Conservation (phyloP, 2,329 filamentous ascomycete genomes). For the Dryadomyces quercivorus region DNA sequence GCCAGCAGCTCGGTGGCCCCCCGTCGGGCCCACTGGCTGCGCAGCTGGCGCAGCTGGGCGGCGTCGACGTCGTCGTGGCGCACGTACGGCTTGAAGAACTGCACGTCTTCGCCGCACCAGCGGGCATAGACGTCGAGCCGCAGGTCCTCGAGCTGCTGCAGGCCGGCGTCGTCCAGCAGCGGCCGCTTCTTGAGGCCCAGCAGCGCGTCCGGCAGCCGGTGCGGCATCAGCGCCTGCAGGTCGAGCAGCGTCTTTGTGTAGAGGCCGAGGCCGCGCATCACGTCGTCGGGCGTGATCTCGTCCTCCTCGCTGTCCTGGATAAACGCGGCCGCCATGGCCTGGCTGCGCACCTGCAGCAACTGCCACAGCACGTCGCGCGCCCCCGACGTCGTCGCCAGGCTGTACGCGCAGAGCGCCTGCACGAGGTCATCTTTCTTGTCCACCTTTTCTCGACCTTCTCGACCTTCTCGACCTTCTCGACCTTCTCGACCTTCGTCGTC, state of each 20-base stretch:
- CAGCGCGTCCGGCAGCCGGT: constrained; percentile 58
- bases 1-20: constrained; percentile 46
- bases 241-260: constrained; percentile 59
- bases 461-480: background rate
- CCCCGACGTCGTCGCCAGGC: constrained; percentile 67
- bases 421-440: constrained; percentile 40
- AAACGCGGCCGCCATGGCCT: constrained; percentile 54
- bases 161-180: constrained; percentile 57
- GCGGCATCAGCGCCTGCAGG: constrained; percentile 64
- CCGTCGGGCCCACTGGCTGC: constrained; percentile 44
- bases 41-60: constrained; percentile 37
- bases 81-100: constrained; percentile 77
- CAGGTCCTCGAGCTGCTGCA: constrained; percentile 56
- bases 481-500: background rate
- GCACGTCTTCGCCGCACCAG: constrained; percentile 75
- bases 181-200: constrained; percentile 55
- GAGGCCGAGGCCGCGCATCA: constrained; percentile 55
- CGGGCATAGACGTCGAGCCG: constrained; percentile 64
- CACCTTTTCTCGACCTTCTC: background rate
- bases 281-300: constrained; percentile 31
- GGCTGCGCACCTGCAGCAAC: constrained; percentile 61
- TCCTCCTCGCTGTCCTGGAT: constrained; percentile 30
- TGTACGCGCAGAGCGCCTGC: constrained; percentile 69
- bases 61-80: constrained; percentile 64
- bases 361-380: constrained; percentile 67